Base-by-base conservation (phyloP, 306 rosid genomes). In the Prunus padus region DNA sequence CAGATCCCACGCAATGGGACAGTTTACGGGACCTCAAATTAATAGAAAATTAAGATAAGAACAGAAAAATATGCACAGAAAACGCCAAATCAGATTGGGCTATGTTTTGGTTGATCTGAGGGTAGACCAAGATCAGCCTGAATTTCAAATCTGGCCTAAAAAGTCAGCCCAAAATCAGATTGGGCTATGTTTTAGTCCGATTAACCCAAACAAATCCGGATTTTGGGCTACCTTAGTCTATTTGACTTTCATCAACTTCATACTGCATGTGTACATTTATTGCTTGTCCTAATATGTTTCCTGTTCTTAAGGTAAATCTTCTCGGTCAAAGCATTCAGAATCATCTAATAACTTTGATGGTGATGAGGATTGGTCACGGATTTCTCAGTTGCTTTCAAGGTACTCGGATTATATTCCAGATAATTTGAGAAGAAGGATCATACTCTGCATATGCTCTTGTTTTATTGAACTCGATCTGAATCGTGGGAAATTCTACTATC, bases 361-460 rank as follows among this genome's bases (percentile, higher is more conserved):
- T 70, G 96, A 93, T 51, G 84, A 84, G 77, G 97, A 89, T 61
- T 93, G 98, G 98, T 80, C 85, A 59, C 80, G 68, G 59, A 79
- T 93, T 78, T 86, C 91, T 74, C 85, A 80, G 51, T 73, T 84
- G 85, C 91, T 86, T 55, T 75, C 26, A 64, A 91, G 98, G 98
- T 93, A 78, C 71, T 69, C 56, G 45, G 22, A 37, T 77, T 56
- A 33, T 64, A 11, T 71, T 75, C 69, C 44, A 12, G 67, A 69
- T 63, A 75, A 56, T 3, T 6, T 15, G 19, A 49, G 54, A 14
- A 14, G 52, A 49, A 15, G 16, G 33, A 30, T 30, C 33, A 30
- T 30, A 30, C 33, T 30, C 33, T 30, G 33, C n/a, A 15, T 13
- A 15, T 49, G 60, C 65, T 25, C 9, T 23, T 76, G 63, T 23